Base-by-base conservation (phyloP, 768 basidiomycete species). In the Rhizopogon vulgaris region DNA sequence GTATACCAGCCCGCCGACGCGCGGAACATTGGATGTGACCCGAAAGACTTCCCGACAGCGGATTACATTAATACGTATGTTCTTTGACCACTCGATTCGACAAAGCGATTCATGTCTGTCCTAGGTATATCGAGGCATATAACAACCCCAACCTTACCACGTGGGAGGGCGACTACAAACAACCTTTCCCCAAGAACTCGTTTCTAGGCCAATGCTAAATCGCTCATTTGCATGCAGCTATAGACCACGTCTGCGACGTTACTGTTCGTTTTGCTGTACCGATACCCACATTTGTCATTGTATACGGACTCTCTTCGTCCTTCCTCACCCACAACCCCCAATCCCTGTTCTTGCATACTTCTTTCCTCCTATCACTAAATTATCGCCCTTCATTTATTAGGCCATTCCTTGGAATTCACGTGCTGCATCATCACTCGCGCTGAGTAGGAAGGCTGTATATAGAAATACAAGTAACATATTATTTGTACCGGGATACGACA, bases 21-120 rank as follows among this genome's bases (percentile, higher is more conserved):
- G n/a, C 74, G 77, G 42, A 87, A 89, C 59, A 74, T 88, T 52
- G 89, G 89, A 12, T 92, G 89, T 57, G 74, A 83, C 58, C 89
- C 89, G 3, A 66, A 70, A 22, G 70, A 73, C 39, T 82, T 78
- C 60, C 89, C 90, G 1, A 92, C 89, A 1, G 71, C 73, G n/a
- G 67, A 72, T 4, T 93, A 93, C 63, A 92, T 91, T 55, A 71
- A 81, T 32, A 64, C 69, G 80, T 84, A 64, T 56, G 73, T 71
- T 17, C 54, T 30, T 15, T 34, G 46, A 30, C 30, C 11, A 41
- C 17, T 37, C 30, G 32, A 38, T 22, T 27, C 41, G 24, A 17
- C 15, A 15, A 22, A 1, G 32, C 2, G 15, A 22, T 36, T 30
- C n/a, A 47, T 22, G 56, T 22, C 34, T 43, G 15, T 58, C 27